Evolutionary conservation across 352 stramenopile species (phyloP), one percentile per base, ranked within the genome.

Genomic region (Pythium dissotocum): DNA sequence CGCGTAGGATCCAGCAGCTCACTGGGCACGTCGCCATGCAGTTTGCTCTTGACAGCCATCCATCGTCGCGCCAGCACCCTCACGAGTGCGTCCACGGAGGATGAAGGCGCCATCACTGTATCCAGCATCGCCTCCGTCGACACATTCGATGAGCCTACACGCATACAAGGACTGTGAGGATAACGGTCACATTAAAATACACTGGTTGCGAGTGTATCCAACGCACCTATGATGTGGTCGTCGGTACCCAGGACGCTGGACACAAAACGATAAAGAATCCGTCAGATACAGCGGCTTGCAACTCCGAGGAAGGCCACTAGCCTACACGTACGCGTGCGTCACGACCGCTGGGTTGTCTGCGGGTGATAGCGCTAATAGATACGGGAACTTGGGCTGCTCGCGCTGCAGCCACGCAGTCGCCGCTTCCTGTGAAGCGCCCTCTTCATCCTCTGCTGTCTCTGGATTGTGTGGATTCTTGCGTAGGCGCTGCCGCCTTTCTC

Each of bases 331-430:
- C 69, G 58, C 38, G 24, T 63, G 42, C 12, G 58, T 16, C 12
- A 67, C 63, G 5, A 10, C 21, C 0, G 33, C 59, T 1, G 74
- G 79, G 28, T 87, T 78, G 61, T 94, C 85, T 9, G 80, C 85
- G 7, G 77, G 42, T 0, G 85, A 89, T 12, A 86, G 70, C 10
- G 77, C 80, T 35, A 94, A 40, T 46, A 92, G 55, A 54, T 89
- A 92, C 18, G 85, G 85, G 33, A 94, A 90, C 62, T 82, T 82
- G 14, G 85, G 80, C 33, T 62, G 61, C 53, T 85, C 76, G 56
- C 65, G 70, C 55, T 79, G 67, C 42, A 93, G 72, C 85, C 81
- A 93, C 8, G 36, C 14, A 7, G 13, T n/a, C n/a, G n/a, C n/a
- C n/a, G n/a, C n/a, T n/a, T n/a, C 57, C 26, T 54, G 12, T 16